These are phyloP conservation scores for Euclidium syriacum DNA, from an alignment of 345 rosid genomes.

Conservation along the genomic window DNA sequence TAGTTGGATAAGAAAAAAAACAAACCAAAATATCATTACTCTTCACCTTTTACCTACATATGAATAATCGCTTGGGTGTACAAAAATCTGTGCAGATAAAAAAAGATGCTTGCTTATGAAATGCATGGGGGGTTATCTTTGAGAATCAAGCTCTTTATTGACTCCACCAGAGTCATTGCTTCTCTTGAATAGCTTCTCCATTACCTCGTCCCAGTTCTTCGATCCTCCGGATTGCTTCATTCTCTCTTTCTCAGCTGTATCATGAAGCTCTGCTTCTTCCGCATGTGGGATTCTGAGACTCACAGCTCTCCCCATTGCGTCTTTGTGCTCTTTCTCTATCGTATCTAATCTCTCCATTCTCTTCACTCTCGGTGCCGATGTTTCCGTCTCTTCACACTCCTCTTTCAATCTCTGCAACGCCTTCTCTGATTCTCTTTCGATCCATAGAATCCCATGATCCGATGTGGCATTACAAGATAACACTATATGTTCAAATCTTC, in stretches of 20 bases:
- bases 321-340: slow-evolving; percentile 78
- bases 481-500: slow-evolving; percentile 91
- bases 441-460: slow-evolving; percentile 90
- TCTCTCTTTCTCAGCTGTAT: slow-evolving; percentile 1
- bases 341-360: slow-evolving; percentile 62
- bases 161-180: slow-evolving; percentile 40
- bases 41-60: too few species aligned
- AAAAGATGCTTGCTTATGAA: too few species aligned
- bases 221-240: slow-evolving; percentile 14
- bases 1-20: too few species aligned
- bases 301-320: slow-evolving; percentile 81
- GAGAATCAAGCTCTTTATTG: slow-evolving; percentile 14
- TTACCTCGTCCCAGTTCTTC: slow-evolving; percentile 67
- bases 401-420: slow-evolving; percentile 71
- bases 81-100: too few species aligned
- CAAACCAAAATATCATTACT: too few species aligned
- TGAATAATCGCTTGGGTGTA: too few species aligned
- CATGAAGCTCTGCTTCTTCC: too few species aligned
- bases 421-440: slow-evolving; percentile 77
- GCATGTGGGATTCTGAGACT: slow-evolving; percentile 85
- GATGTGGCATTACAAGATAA: slow-evolving; percentile 84
- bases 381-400: slow-evolving; percentile 36
- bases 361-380: slow-evolving; percentile 61
- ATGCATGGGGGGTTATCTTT: slow-evolving; percentile 12
- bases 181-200: slow-evolving; percentile 53